phyloP scores from a whole-genome alignment of 495 filamentous ascomycete species.

The Neurospora pannonica region DNA sequence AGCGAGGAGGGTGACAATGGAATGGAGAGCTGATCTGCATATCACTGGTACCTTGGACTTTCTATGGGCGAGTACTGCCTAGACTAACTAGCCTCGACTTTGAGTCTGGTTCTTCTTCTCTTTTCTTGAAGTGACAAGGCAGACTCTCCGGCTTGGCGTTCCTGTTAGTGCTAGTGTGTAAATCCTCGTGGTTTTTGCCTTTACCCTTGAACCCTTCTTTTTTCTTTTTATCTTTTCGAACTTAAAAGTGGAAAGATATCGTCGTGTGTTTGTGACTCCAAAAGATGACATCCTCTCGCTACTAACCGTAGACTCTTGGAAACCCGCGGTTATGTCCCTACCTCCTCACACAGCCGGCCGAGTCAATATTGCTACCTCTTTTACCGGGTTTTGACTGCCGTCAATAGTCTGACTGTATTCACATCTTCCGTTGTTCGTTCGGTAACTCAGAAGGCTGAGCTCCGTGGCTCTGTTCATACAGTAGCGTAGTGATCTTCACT shows the following conservation, averaged over 20 bases:
- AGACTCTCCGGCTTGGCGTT: too few relatives aligned
- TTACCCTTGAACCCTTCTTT: too few relatives aligned
- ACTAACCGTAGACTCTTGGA: neutral
- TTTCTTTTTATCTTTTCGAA: too few relatives aligned
- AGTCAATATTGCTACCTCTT: neutral
- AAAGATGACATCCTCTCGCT: neutral
- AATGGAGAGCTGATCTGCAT: too few relatives aligned
- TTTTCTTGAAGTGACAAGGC: too few relatives aligned
- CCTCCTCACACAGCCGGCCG: neutral
- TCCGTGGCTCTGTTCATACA: neutral
- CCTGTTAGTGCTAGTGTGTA: too few relatives aligned
- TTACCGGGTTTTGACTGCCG: neutral
- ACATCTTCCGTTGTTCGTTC: neutral
- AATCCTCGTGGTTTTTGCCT: too few relatives aligned
- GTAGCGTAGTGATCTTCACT: neutral
- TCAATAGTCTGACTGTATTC: neutral
- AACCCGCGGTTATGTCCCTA: neutral
- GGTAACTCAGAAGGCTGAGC: neutral
- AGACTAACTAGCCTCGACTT: too few relatives aligned
- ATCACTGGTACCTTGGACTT: too few relatives aligned
- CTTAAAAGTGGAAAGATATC: neutral
- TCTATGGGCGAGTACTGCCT: too few relatives aligned
- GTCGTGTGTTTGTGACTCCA: neutral
- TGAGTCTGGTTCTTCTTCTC: too few relatives aligned
- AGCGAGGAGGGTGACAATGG: too few relatives aligned